Evolutionary conservation across 2,329 filamentous ascomycete species (phyloP).

Genomic region (Diaporthe velutina): DNA sequence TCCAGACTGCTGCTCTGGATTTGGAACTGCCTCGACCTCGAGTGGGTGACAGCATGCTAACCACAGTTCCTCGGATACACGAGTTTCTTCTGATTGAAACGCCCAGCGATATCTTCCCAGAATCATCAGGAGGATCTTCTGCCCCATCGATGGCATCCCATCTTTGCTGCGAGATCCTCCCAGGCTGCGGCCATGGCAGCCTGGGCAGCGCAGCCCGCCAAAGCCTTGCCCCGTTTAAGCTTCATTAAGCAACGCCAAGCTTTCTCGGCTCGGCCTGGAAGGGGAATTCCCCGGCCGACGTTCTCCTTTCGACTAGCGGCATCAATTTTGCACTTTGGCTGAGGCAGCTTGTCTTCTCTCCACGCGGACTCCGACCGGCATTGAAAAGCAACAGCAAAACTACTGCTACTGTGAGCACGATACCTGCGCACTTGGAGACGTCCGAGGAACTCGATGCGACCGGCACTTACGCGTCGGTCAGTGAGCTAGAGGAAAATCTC

Average conservation of each 20-base stretch:
- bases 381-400: neutral
- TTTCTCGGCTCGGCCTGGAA: constrained; percentile 20
- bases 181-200: neutral
- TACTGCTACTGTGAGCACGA: neutral
- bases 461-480: constrained; percentile 21
- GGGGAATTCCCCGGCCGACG: neutral
- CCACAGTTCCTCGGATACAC: neutral
- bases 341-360: neutral
- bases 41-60: neutral
- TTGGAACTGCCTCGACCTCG: neutral
- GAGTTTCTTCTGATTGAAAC: too few relatives aligned
- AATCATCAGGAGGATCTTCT: neutral
- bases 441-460: neutral
- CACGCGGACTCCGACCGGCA: neutral
- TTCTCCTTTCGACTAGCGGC: constrained; percentile 2
- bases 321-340: neutral
- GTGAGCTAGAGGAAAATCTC: too few relatives aligned
- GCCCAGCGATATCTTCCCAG: neutral
- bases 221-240: constrained; percentile 14
- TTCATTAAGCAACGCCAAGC: constrained; percentile 29
- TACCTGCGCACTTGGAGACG: constrained; percentile 8
- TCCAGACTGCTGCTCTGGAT: neutral
- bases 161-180: neutral
- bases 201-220: constrained; percentile 15
- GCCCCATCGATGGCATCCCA: neutral